These are phyloP conservation scores for Diospyros lotus DNA, from an alignment of 148 eudicot genomes.

Conservation along the genomic window DNA sequence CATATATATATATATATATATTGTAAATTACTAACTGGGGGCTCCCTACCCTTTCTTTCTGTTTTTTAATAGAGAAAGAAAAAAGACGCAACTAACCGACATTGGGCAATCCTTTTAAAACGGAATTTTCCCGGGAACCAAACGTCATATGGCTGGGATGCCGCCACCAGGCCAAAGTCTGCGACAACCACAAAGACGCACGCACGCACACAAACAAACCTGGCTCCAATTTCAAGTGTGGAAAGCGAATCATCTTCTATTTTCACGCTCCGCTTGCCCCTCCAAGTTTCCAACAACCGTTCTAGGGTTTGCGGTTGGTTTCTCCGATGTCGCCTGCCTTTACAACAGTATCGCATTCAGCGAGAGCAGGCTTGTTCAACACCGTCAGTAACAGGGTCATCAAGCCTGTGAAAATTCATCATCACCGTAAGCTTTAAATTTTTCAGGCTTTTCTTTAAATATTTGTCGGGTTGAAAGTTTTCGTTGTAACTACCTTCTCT, in stretches of 20 bases:
- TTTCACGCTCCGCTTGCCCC: neutral
- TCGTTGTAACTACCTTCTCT: neutral
- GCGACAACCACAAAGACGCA: conserved; percentile 5
- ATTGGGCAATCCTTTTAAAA: too few species aligned
- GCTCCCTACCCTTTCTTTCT: too few species aligned
- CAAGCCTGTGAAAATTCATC: conserved; percentile 22
- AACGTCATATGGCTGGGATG: conserved; percentile 1
- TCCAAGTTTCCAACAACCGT: neutral
- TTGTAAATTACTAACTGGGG: too few species aligned
- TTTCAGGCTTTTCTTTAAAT: neutral
- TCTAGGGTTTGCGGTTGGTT: neutral
- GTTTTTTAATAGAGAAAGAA: too few species aligned
- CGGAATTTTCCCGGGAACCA: too few species aligned
- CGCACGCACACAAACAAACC: too few species aligned
- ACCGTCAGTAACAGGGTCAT: conserved; percentile 14
- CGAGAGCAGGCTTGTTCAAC: conserved; percentile 24
- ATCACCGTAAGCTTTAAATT: conserved; percentile 25
- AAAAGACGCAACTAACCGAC: too few species aligned
- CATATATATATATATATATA: too few species aligned
- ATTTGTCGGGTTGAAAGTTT: neutral
- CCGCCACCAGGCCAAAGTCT: neutral
- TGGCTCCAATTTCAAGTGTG: neutral
- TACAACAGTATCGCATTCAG: conserved; percentile 24
- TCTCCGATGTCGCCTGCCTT: conserved; percentile 36
- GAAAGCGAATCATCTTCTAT: conserved; percentile 3